phyloP scores from a whole-genome alignment of 371 early-diverging fungal genomes.

The Haplosporangium sp. region DNA sequence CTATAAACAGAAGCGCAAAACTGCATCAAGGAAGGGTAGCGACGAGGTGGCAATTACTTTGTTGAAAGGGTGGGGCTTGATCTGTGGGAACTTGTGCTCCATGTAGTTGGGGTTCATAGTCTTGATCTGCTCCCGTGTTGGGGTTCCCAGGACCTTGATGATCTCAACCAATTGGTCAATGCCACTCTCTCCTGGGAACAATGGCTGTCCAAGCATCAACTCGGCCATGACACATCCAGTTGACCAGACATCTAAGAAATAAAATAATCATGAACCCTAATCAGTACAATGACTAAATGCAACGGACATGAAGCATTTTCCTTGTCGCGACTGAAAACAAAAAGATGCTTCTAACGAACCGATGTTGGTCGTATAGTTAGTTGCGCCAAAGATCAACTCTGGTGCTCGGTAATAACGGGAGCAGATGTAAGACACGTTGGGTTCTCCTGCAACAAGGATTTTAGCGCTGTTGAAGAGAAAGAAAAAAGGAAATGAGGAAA shows the following conservation, averaged over 20 bases:
- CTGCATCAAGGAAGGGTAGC: no score
- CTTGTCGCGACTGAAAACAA: background rate
- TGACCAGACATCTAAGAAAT: slow-evolving; percentile 93
- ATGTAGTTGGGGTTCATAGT: slow-evolving; percentile 97
- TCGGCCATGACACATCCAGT: slow-evolving; percentile 99
- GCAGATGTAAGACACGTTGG: slow-evolving; percentile 98
- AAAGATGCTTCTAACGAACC: slow-evolving; percentile 56
- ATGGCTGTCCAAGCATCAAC: slow-evolving; percentile 93
- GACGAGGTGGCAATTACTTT: slow-evolving; percentile 68
- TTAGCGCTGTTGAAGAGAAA: slow-evolving; percentile 78
- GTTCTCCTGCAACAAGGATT: slow-evolving; percentile 91
- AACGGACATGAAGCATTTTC: no score
- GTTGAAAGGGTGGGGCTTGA: slow-evolving; percentile 92
- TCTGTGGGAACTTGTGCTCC: slow-evolving; percentile 98
- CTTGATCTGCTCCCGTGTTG: slow-evolving; percentile 94
- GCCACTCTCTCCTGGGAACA: slow-evolving; percentile 99
- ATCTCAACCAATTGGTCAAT: slow-evolving; percentile 99
- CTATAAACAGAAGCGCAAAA: no score
- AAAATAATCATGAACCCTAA: background rate
- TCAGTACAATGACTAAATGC: no score
- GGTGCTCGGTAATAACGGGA: slow-evolving; percentile 99
- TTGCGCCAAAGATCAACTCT: slow-evolving; percentile 98
- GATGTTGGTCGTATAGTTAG: slow-evolving; percentile 92
- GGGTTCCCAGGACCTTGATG: slow-evolving; percentile 99
- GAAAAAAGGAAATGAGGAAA: background rate